Base-by-base conservation (phyloP, 768 basidiomycete genomes). In the Collybia sp. region DNA sequence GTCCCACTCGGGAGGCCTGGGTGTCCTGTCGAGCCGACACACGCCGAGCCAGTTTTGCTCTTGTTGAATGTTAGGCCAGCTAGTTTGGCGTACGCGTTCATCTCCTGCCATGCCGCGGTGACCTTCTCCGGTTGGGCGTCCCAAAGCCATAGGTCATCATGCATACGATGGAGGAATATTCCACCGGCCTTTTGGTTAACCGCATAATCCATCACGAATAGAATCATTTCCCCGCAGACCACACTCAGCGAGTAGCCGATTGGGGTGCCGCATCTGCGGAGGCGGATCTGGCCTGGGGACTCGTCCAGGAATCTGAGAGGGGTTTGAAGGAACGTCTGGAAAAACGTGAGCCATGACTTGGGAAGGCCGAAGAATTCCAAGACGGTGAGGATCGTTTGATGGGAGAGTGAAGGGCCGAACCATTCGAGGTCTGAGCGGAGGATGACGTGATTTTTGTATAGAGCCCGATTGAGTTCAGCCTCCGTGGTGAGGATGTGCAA, bases 61-160 rank as follows among this genome's bases (percentile, higher is more conserved):
- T 58, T 47, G 47, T 75, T 72, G 56, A 75, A 70, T 20, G 54
- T 66, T 42, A 75, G 53, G 6, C 72, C 71, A 12, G 66, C 65
- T 19, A 75, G 56, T 10, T 58, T 43, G 3, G 70, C 70, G 42
- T 68, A 76, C 13, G 49, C 46, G 13, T 68, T 62, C 68, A 75
- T 71, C 54, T 66, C 71, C 34, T 50, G 54, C 72, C 71, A 75
- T 0, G 63, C 72, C 2, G 54, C 43, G 9, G 58, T 65, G 25
- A 68, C 68, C 42, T 63, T 65, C 19, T 47, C 37, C 6, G 62
- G 48, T 12, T 67, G 54, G 0, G 64, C 50, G 40, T 69, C 62
- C 67, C 66, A 72, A 12, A 74, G 49, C 71, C 71, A 75, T 6
- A 76, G 54, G 43, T 76, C 72, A 43, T 75, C 72, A 51, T 74